Evolutionary conservation across 2,329 filamentous ascomycete species (phyloP).

Genomic region (Clonostachys rhizophaga): DNA sequence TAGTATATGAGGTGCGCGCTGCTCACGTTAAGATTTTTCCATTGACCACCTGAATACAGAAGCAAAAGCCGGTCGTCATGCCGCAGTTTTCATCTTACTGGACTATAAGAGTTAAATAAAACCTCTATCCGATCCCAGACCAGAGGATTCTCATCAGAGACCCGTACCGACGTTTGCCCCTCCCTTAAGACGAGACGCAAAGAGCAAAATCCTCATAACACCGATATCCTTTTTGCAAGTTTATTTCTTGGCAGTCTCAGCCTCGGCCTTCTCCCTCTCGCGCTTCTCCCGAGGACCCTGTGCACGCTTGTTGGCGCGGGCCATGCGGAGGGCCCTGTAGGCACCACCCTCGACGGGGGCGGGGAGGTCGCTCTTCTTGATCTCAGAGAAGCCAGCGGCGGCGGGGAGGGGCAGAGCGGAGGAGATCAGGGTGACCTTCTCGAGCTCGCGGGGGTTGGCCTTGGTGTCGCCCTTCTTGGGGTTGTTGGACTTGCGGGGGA

Average conservation of each 20-base stretch:
- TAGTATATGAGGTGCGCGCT: too few species aligned
- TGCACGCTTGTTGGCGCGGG: constrained; percentile 78
- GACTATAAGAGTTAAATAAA: constrained; percentile 24
- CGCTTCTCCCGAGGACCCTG: constrained; percentile 90
- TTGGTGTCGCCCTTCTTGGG: constrained; percentile 91
- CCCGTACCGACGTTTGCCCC: constrained; percentile 29
- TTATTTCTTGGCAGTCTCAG: constrained; percentile 85
- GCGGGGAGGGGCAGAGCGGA: constrained; percentile 69
- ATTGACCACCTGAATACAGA: constrained; percentile 15
- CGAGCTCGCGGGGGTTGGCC: constrained; percentile 69
- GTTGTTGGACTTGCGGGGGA: constrained; percentile 92
- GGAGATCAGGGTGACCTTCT: constrained; percentile 41
- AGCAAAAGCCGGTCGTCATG: constrained; percentile 28
- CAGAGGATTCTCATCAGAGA: constrained; percentile 24
- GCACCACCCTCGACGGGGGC: constrained; percentile 75
- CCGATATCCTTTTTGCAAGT: constrained; percentile 31
- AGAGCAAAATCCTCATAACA: constrained; percentile 36
- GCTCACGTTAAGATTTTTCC: neutral
- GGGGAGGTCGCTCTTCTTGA: constrained; percentile 79
- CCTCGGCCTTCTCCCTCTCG: constrained; percentile 80
- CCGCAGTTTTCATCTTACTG: constrained; percentile 35
- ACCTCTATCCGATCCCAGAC: constrained; percentile 25
- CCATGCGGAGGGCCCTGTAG: constrained; percentile 79
- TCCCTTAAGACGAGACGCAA: constrained; percentile 27
- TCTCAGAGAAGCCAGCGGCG: constrained; percentile 61